These are phyloP conservation scores for Taphrina communis DNA, from an alignment of 1,139 yeast species.

Conservation along the genomic window DNA sequence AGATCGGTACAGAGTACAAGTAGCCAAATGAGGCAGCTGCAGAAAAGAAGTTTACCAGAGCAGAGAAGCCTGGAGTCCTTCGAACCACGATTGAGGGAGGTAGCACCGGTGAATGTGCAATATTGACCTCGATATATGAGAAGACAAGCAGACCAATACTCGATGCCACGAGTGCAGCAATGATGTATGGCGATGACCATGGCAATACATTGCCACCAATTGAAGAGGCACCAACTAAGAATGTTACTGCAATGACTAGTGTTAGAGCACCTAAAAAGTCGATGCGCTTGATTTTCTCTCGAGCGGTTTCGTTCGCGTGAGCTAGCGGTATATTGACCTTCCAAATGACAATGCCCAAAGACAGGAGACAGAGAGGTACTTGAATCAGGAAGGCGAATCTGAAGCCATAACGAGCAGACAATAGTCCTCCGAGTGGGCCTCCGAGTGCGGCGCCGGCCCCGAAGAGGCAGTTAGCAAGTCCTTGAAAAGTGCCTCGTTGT, in stretches of 20 bases:
- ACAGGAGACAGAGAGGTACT: conserved; percentile 66
- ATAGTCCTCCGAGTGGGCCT: conserved; percentile 64
- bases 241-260: conserved; percentile 61
- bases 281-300: conserved; percentile 54
- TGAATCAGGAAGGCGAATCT: conserved; percentile 67
- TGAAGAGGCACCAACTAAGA: conserved; percentile 68
- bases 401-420: conserved; percentile 81
- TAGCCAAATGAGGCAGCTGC: conserved; percentile 63
- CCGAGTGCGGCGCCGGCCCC: conserved; percentile 63
- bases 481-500: conserved; percentile 60
- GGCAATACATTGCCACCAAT: conserved; percentile 65
- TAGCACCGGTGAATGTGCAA: conserved; percentile 67
- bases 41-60: conserved; percentile 63
- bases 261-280: conserved; percentile 75
- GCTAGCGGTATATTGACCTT: conserved; percentile 43
- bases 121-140: conserved; percentile 59
- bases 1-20: conserved; percentile 63
- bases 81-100: conserved; percentile 44
- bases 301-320: conserved; percentile 27
- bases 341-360: conserved; percentile 49
- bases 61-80: conserved; percentile 41
- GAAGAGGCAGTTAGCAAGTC: conserved; percentile 50
- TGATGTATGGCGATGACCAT: conserved; percentile 53
- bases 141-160: conserved; percentile 53
- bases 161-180: conserved; percentile 49